These are phyloP conservation scores for Hymenotorrendiella dingleyae DNA, from an alignment of 2,329 filamentous ascomycete species.

Conservation along the genomic window DNA sequence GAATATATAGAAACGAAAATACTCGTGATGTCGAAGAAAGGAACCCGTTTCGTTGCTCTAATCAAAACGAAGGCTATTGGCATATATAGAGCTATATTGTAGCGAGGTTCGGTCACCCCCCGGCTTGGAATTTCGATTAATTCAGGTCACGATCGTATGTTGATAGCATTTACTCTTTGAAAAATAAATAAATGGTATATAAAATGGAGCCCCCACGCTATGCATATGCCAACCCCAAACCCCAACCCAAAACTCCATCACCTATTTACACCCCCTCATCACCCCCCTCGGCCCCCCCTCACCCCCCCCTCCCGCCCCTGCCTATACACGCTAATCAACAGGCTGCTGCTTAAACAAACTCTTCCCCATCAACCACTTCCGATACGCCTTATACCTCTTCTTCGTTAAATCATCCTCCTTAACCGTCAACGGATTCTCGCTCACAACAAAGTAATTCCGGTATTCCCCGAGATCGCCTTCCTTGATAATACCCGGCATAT, in stretches of 20 bases:
- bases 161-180: too few species aligned
- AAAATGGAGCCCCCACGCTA: background rate
- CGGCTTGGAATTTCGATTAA: too few species aligned
- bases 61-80: too few species aligned
- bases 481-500: slow-evolving; percentile 19
- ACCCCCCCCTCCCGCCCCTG: background rate
- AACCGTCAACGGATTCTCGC: slow-evolving; percentile 81
- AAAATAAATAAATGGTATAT: too few species aligned
- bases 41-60: too few species aligned
- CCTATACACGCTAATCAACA: slow-evolving; percentile 34
- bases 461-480: slow-evolving; percentile 63
- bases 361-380: slow-evolving; percentile 91
- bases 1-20: too few species aligned
- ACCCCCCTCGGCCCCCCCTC: background rate
- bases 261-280: background rate
- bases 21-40: too few species aligned
- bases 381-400: slow-evolving; percentile 95
- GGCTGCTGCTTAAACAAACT: slow-evolving; percentile 91
- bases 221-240: background rate
- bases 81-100: too few species aligned
- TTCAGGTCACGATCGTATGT: too few species aligned
- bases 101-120: too few species aligned
- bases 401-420: slow-evolving; percentile 79
- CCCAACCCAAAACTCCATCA: background rate
- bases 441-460: slow-evolving; percentile 67